Percentiles rank a stretch among this genome's conserved stretches.
Conservation (phyloP, 768 basidiomycete species). For the Boletus insuetus region DNA sequence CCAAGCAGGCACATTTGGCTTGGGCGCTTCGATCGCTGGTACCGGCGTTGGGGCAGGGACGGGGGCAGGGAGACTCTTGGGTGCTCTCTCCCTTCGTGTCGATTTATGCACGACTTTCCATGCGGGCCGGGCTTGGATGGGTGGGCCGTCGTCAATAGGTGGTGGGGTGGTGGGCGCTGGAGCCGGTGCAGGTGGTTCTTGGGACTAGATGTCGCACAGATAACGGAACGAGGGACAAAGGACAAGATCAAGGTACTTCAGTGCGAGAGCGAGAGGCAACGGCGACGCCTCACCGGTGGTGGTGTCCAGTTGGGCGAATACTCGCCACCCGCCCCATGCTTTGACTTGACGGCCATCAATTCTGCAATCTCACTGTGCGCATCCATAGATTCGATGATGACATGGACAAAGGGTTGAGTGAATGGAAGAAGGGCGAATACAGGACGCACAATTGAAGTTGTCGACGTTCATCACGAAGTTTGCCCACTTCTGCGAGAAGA, state of each 20-base stretch:
- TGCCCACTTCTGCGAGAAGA: constrained; percentile 57
- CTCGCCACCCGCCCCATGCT: constrained; percentile 78
- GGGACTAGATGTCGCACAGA: constrained; percentile 22
- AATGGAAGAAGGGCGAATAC: background rate
- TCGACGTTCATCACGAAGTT: constrained; percentile 56
- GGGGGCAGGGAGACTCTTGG: constrained; percentile 40
- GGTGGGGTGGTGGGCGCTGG: constrained; percentile 43
- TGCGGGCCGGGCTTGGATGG: constrained; percentile 56
- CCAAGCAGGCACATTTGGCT: constrained; percentile 70
- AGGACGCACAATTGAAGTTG: constrained; percentile 53
- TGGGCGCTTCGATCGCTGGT: constrained; percentile 44
- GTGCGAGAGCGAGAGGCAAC: background rate
- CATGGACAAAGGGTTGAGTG: background rate
- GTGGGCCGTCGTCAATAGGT: constrained; percentile 44
- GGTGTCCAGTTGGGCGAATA: constrained; percentile 75
- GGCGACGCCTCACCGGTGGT: constrained; percentile 41
- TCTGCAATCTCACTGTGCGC: constrained; percentile 75
- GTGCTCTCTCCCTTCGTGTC: constrained; percentile 48
- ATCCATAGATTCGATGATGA: background rate
- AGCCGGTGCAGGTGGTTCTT: constrained; percentile 37
- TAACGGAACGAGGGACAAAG: background rate
- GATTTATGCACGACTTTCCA: constrained; percentile 76
- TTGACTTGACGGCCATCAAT: constrained; percentile 78
- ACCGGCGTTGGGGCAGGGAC: constrained; percentile 23
- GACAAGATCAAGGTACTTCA: background rate